Evolutionary conservation across 805 yeast genomes (phyloP).

Genomic region (Myxozyma melibiosi): DNA sequence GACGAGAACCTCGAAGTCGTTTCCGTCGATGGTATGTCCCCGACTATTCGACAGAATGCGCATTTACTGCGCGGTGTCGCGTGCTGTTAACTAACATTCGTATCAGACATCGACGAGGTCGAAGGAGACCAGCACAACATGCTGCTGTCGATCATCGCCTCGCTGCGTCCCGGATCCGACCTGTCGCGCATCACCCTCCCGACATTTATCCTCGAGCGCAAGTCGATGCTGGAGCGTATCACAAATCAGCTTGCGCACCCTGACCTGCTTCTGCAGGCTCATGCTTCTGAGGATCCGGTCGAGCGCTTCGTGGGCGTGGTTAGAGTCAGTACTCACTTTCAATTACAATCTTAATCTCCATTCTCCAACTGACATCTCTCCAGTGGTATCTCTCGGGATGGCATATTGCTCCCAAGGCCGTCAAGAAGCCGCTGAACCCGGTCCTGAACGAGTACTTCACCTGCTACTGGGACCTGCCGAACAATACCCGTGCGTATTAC

Average conservation of each 20-base stretch:
- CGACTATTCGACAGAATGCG: not conserved
- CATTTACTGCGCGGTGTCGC: not conserved
- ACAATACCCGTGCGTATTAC: constrained; percentile 72
- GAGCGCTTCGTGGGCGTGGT: constrained; percentile 73
- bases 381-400: constrained; percentile 90
- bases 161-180: constrained; percentile 90
- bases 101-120: constrained; percentile 78
- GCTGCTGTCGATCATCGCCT: constrained; percentile 82
- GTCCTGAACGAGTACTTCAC: constrained; percentile 88
- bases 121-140: constrained; percentile 89
- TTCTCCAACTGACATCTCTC: not conserved
- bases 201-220: constrained; percentile 90
- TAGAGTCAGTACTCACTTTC: constrained; percentile 39
- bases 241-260: constrained; percentile 84
- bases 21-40: constrained; percentile 14
- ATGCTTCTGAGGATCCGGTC: constrained; percentile 56
- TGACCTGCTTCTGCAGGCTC: constrained; percentile 69
- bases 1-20: constrained; percentile 12
- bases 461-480: constrained; percentile 88
- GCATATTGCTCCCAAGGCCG: constrained; percentile 99
- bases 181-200: constrained; percentile 89
- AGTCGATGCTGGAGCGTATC: constrained; percentile 93
- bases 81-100: not conserved
- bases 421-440: constrained; percentile 94
- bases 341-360: not conserved